phyloP scores from a whole-genome alignment of 2,329 filamentous ascomycete genomes.

The Fusarium mangiferae region DNA sequence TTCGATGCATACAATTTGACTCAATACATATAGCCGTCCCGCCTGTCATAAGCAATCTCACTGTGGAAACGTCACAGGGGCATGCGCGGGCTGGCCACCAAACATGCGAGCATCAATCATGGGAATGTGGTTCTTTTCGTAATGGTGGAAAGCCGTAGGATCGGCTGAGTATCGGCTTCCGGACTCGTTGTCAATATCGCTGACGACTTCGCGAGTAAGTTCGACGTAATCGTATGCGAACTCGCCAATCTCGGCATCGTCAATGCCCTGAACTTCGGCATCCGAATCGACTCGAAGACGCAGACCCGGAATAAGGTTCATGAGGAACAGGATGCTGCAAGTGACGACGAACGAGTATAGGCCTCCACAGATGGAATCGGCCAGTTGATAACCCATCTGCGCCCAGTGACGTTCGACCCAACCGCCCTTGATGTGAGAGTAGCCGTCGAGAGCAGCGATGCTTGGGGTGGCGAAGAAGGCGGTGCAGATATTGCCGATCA shows the following conservation, averaged over 20 bases:
- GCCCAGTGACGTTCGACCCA: slow-evolving; percentile 88
- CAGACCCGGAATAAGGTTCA: slow-evolving; percentile 82
- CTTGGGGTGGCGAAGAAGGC: slow-evolving; percentile 87
- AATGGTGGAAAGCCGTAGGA: slow-evolving; percentile 52
- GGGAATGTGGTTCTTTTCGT: slow-evolving; percentile 62
- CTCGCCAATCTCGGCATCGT: slow-evolving; percentile 91
- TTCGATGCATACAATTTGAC: slow-evolving; percentile 34
- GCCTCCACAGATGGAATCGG: slow-evolving; percentile 80
- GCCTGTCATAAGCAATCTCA: slow-evolving; percentile 3
- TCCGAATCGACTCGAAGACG: slow-evolving; percentile 79
- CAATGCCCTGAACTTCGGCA: slow-evolving; percentile 84
- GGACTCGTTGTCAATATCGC: slow-evolving; percentile 58
- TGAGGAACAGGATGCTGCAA: slow-evolving; percentile 80
- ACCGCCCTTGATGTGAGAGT: slow-evolving; percentile 74
- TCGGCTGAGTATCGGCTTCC: slow-evolving; percentile 57
- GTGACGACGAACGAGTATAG: slow-evolving; percentile 83
- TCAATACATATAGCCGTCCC: slow-evolving; percentile 1
- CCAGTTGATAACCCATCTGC: slow-evolving; percentile 85
- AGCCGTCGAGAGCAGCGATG: slow-evolving; percentile 83
- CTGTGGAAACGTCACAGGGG: slow-evolving; percentile 39
- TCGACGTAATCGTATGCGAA: slow-evolving; percentile 97
- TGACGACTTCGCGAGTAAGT: slow-evolving; percentile 70
- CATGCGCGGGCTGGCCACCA: slow-evolving; percentile 41
- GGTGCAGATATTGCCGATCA: slow-evolving; percentile 82
- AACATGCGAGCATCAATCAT: slow-evolving; percentile 59